Evolutionary conservation across 495 filamentous ascomycete species (phyloP).

Genomic region (Clavariopsis aquatica): DNA sequence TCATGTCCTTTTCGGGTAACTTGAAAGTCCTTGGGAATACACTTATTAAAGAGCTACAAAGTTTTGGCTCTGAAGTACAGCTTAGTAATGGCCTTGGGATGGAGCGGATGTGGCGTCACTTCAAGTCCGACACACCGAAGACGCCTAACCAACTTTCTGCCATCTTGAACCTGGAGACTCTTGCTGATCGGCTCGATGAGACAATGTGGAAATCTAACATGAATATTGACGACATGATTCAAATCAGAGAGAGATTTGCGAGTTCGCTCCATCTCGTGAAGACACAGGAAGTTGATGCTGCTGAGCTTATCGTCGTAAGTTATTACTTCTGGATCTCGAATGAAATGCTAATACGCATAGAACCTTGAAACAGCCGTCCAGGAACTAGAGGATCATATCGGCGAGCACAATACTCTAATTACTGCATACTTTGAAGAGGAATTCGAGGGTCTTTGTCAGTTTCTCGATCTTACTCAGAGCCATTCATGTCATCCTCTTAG

Average conservation of each 20-base stretch:
- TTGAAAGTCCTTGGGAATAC: background rate
- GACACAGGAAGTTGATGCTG: slow-evolving; percentile 24
- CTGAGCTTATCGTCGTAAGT: slow-evolving; percentile 32
- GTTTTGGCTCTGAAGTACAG: slow-evolving; percentile 23
- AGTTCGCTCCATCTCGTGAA: slow-evolving; percentile 31
- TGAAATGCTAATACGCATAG: slow-evolving; percentile 3
- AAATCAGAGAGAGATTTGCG: slow-evolving; percentile 40
- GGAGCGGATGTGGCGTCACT: slow-evolving; percentile 75
- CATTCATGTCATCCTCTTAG: slow-evolving; percentile 1
- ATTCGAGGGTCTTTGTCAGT: slow-evolving; percentile 70
- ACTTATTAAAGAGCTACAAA: slow-evolving; percentile 1
- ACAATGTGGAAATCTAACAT: slow-evolving; percentile 51
- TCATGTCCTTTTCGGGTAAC: background rate
- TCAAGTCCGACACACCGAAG: slow-evolving; percentile 65
- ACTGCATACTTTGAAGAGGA: slow-evolving; percentile 56
- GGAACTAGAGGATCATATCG: slow-evolving; percentile 27
- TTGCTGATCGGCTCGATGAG: slow-evolving; percentile 74
- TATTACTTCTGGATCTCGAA: background rate
- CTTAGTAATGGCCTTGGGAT: slow-evolving; percentile 71
- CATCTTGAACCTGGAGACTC: slow-evolving; percentile 61
- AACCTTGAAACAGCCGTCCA: slow-evolving; percentile 30
- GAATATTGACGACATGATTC: slow-evolving; percentile 30
- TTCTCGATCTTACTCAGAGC: slow-evolving; percentile 38
- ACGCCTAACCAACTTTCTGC: slow-evolving; percentile 54
- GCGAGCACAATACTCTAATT: slow-evolving; percentile 17